These are phyloP conservation scores for Neostapfia colusana DNA, from an alignment of 176 grass and related monocot species.

Conservation along the genomic window DNA sequence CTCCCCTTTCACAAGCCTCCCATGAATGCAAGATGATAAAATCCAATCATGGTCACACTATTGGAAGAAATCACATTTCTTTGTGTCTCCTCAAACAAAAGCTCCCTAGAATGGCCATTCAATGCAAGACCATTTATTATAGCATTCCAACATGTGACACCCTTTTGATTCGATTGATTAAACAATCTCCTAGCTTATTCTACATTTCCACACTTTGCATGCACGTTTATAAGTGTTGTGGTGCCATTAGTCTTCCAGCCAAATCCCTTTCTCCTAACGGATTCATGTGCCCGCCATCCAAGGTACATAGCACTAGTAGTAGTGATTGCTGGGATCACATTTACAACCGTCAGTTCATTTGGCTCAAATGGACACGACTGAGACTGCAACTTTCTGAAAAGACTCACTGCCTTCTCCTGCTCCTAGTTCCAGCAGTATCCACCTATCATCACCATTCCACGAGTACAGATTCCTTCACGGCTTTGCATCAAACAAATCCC, in stretches of 20 bases:
- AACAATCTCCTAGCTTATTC: neutral
- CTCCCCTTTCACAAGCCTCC: slow-evolving; percentile 8
- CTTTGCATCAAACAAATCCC: slow-evolving; percentile 3
- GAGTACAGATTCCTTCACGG: slow-evolving; percentile 2
- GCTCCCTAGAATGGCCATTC: slow-evolving; percentile 13
- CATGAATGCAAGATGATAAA: neutral
- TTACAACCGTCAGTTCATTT: slow-evolving; percentile 14
- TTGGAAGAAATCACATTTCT: neutral
- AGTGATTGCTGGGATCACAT: slow-evolving; percentile 20
- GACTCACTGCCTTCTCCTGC: neutral
- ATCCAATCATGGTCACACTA: slow-evolving; percentile 17
- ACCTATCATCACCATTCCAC: slow-evolving; percentile 20
- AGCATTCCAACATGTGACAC: slow-evolving; percentile 13
- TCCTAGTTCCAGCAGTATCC: slow-evolving; percentile 1
- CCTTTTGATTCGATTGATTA: neutral
- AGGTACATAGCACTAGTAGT: slow-evolving; percentile 7
- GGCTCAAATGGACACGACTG: neutral
- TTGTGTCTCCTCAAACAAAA: neutral
- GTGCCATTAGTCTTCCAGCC: neutral
- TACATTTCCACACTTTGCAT: neutral
- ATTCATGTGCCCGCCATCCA: slow-evolving; percentile 12
- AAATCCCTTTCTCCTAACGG: slow-evolving; percentile 19
- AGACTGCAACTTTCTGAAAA: slow-evolving; percentile 11
- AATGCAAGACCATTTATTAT: slow-evolving; percentile 25
- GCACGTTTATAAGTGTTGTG: neutral